Percentiles rank a stretch among this genome's conserved stretches.
Conservation (phyloP, 2,329 filamentous ascomycete species). For the Penicillium oxalicum region DNA sequence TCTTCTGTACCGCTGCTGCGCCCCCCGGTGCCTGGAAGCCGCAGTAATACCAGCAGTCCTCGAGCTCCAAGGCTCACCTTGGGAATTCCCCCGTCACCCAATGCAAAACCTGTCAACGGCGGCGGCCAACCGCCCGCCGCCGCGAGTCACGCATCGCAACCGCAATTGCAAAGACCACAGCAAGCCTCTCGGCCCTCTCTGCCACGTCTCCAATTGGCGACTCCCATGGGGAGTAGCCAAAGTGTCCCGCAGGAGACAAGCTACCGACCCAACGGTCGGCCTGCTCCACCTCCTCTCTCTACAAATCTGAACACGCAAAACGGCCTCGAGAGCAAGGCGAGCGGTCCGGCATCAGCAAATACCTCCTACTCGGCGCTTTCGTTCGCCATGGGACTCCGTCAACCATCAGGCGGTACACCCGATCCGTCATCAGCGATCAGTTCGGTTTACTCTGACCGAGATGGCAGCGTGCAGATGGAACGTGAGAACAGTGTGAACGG, state of each 20-base stretch:
- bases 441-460: constrained; percentile 74
- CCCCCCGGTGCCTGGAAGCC: constrained; percentile 69
- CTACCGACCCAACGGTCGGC: constrained; percentile 46
- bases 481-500: constrained; percentile 74
- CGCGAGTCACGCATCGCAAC: constrained; percentile 59
- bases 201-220: constrained; percentile 78
- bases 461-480: constrained; percentile 71
- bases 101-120: constrained; percentile 63
- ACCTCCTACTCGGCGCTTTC: constrained; percentile 81
- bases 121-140: constrained; percentile 33
- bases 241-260: constrained; percentile 65
- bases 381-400: constrained; percentile 65
- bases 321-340: constrained; percentile 67
- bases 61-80: constrained; percentile 75
- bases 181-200: constrained; percentile 53
- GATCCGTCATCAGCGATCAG: constrained; percentile 86
- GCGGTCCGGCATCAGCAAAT: constrained; percentile 76
- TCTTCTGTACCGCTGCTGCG: constrained; percentile 72
- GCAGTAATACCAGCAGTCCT: constrained; percentile 54
- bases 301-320: constrained; percentile 74
- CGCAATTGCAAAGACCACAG: constrained; percentile 22
- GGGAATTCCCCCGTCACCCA: constrained; percentile 83
- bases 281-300: constrained; percentile 53
- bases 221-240: constrained; percentile 72
- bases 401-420: constrained; percentile 59